These are phyloP conservation scores for Protomyces pachydermus DNA, from an alignment of 1,139 yeast genomes.

Conservation along the genomic window DNA sequence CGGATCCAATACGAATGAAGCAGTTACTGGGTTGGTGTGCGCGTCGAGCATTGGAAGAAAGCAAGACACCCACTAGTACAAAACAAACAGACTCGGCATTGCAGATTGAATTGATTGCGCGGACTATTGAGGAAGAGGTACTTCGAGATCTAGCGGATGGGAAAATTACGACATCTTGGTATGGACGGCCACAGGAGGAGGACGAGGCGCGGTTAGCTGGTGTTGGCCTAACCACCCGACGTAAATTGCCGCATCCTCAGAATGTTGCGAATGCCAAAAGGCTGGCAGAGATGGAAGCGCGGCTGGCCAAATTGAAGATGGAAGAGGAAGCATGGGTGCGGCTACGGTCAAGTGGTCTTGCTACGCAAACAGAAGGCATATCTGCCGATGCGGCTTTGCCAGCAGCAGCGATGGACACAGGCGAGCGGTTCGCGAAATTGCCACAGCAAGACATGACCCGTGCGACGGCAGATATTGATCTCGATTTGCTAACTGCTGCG, in stretches of 20 bases:
- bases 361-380: neutral
- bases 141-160: slow-evolving; percentile 57
- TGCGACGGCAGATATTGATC: neutral
- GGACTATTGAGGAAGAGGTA: slow-evolving; percentile 61
- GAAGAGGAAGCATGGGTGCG: slow-evolving; percentile 27
- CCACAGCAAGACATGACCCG: neutral
- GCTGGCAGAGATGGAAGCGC: slow-evolving; percentile 46
- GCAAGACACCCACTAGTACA: slow-evolving; percentile 28
- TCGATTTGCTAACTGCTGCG: slow-evolving; percentile 27
- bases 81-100: neutral
- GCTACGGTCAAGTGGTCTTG: neutral
- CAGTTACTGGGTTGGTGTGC: slow-evolving; percentile 68
- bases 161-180: slow-evolving; percentile 63
- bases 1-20: slow-evolving; percentile 70
- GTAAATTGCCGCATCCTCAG: slow-evolving; percentile 52
- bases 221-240: slow-evolving; percentile 23
- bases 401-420: slow-evolving; percentile 3
- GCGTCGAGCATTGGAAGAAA: slow-evolving; percentile 47
- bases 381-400: slow-evolving; percentile 17
- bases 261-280: slow-evolving; percentile 51
- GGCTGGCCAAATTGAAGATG: slow-evolving; percentile 38
- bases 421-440: slow-evolving; percentile 11
- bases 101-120: slow-evolving; percentile 43
- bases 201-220: slow-evolving; percentile 25
- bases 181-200: slow-evolving; percentile 42